phyloP scores from a whole-genome alignment of 2,329 filamentous ascomycete species.

The Ambrosiella beaveri region DNA sequence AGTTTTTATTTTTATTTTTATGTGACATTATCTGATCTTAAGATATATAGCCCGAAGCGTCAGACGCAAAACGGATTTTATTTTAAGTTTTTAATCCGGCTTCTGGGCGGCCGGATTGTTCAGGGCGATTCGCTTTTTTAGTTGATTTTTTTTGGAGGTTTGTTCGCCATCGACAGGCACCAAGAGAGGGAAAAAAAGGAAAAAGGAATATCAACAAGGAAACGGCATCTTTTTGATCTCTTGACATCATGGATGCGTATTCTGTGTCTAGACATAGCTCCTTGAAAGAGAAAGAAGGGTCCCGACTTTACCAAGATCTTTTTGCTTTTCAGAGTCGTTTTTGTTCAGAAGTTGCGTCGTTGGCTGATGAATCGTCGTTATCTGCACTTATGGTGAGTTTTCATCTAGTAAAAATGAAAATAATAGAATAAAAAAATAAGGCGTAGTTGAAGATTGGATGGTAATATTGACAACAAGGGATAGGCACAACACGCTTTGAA shows the following conservation, averaged over 20 bases:
- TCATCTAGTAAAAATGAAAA: background rate
- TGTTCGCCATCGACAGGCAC: no score
- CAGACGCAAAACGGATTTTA: no score
- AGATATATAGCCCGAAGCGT: no score
- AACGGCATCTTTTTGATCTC: background rate
- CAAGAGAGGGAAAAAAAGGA: no score
- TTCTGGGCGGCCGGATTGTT: no score
- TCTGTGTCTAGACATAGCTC: conserved; percentile 9
- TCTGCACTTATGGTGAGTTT: conserved; percentile 5
- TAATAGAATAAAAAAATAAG: background rate
- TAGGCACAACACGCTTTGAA: background rate
- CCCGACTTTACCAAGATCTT: conserved; percentile 10
- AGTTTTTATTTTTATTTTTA: no score
- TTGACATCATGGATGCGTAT: conserved; percentile 11
- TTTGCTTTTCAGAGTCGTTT: conserved; percentile 10
- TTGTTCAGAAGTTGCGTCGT: background rate
- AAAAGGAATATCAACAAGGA: background rate
- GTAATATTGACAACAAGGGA: background rate
- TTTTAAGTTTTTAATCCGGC: no score
- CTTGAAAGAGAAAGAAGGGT: conserved; percentile 6
- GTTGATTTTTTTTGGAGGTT: no score
- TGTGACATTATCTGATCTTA: no score
- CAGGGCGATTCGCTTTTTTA: no score
- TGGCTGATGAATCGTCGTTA: conserved; percentile 5
- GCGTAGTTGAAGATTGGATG: background rate